Evolutionary conservation across 2,329 filamentous ascomycete species (phyloP), one percentile per base, ranked within the genome.

Genomic region (Didymella sp.): DNA sequence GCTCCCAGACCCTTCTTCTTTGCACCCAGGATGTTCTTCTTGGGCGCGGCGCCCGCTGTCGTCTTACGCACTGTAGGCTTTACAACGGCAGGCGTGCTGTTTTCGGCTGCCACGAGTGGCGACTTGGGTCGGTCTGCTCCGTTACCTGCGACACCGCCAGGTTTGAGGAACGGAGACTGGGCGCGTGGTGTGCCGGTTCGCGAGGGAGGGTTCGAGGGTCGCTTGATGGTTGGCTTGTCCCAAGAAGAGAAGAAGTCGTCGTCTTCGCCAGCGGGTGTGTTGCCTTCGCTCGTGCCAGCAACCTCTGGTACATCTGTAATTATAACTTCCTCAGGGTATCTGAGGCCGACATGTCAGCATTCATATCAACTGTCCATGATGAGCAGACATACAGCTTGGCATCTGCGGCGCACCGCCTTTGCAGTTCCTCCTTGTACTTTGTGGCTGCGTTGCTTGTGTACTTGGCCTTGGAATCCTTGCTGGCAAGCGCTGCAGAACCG

Each of bases 201-300:
- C 33, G 94, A 97, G 40, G 95, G 85, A 15, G 95, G 94, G 65
- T 96, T 96, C 63, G 92, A 97, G 31, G 94, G 94, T 68, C 92
- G 88, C 84, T 98, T 99, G 79, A 99, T 96, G 4, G 92, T 86
- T 21, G 95, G 95, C 81, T 98, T 97, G 73, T 98, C 95, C 95
- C 94, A 99, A 0, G 92, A 97, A 9, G 94, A 96, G 80, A 99
- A 99, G 83, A 99, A 99, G 76, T 98, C 95, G 72, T 97, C 93
- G 19, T 89, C 88, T 66, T 96, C 92, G 65, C 87, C 89, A 42
- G 89, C 85, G n/a, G 93, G 91, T 11, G 92, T 96, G 33, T 86
- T 82, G 64, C 85, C 88, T 58, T 91, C 88, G 50, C 79, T 80
- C 49, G 79, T 80, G 41, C 73, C 67, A 45, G 84, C 80, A 22